These are phyloP conservation scores for Austroboletus niveus DNA, from an alignment of 1,284 basidiomycete species.

Conservation along the genomic window DNA sequence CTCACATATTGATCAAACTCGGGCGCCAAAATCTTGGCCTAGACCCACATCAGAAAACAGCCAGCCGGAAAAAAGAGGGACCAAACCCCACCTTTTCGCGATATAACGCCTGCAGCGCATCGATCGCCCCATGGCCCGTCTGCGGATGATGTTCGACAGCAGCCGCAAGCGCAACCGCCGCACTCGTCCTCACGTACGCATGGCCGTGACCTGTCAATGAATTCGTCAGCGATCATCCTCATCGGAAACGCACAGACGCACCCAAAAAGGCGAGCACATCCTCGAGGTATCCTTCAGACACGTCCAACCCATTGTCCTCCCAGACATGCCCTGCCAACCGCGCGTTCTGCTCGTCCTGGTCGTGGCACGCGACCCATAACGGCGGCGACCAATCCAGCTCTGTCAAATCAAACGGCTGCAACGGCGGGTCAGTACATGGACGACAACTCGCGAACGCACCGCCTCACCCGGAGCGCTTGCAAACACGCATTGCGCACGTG, in stretches of 20 bases:
- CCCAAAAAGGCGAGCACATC: slow-evolving; percentile 72
- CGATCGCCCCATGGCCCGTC: slow-evolving; percentile 50
- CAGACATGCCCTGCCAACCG: slow-evolving; percentile 82
- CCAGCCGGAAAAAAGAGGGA: neutral
- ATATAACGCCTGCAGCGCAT: slow-evolving; percentile 70
- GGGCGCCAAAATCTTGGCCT: slow-evolving; percentile 85
- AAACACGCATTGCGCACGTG: slow-evolving; percentile 88
- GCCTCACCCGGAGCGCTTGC: slow-evolving; percentile 88
- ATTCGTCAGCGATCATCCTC: neutral
- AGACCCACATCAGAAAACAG: neutral
- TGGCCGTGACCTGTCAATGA: slow-evolving; percentile 67
- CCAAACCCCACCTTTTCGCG: slow-evolving; percentile 66
- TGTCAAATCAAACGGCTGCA: slow-evolving; percentile 89
- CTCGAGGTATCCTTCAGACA: slow-evolving; percentile 71
- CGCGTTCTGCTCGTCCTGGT: slow-evolving; percentile 90
- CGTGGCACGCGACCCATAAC: slow-evolving; percentile 89
- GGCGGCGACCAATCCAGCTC: slow-evolving; percentile 92
- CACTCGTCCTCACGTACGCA: slow-evolving; percentile 75
- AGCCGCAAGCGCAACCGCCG: slow-evolving; percentile 77
- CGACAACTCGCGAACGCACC: slow-evolving; percentile 48
- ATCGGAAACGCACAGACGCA: slow-evolving; percentile 26
- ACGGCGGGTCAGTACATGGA: neutral
- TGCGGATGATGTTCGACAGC: slow-evolving; percentile 77
- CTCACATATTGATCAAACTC: slow-evolving; percentile 88
- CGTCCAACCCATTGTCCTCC: slow-evolving; percentile 96